These are phyloP conservation scores for Camellia oleifera DNA, from an alignment of 179 eudicot species.

Conservation along the genomic window DNA sequence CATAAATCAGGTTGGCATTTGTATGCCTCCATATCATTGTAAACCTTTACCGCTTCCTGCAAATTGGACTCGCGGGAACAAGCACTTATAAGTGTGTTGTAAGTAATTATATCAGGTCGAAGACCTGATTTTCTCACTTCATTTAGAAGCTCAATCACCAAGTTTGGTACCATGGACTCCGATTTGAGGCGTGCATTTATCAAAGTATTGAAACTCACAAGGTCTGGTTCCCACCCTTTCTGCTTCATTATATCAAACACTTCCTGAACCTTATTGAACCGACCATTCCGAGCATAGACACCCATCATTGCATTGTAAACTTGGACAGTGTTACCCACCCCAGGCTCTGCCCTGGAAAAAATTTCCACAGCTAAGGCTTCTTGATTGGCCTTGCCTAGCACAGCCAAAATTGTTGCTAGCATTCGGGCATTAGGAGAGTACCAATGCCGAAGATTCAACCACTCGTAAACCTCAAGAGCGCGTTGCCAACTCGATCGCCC, in stretches of 20 bases:
- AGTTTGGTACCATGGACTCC: constrained; percentile 49
- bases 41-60: constrained; percentile 82
- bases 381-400: constrained; percentile 96
- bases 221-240: constrained; percentile 86
- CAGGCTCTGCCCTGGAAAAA: constrained; percentile 59
- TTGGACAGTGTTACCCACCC: constrained; percentile 72
- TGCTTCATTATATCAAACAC: constrained; percentile 71
- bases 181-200: constrained; percentile 91
- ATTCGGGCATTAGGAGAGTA: constrained; percentile 76
- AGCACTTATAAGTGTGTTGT: constrained; percentile 95
- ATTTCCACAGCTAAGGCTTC: constrained; percentile 82
- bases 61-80: constrained; percentile 88
- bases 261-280: constrained; percentile 72
- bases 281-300: constrained; percentile 82
- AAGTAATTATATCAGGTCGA: constrained; percentile 88
- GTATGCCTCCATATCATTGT: constrained; percentile 71
- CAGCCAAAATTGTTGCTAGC: constrained; percentile 79
- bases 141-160: constrained; percentile 64
- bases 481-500: constrained; percentile 86
- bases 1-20: constrained; percentile 94
- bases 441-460: constrained; percentile 88
- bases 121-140: constrained; percentile 80
- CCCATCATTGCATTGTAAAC: constrained; percentile 99
- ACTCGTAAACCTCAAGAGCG: constrained; percentile 88
- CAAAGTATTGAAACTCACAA: constrained; percentile 88